Evolutionary conservation across 2,329 filamentous ascomycete genomes (phyloP), one percentile per base, ranked within the genome.

Genomic region (Dothiorella sarmentorum): DNA sequence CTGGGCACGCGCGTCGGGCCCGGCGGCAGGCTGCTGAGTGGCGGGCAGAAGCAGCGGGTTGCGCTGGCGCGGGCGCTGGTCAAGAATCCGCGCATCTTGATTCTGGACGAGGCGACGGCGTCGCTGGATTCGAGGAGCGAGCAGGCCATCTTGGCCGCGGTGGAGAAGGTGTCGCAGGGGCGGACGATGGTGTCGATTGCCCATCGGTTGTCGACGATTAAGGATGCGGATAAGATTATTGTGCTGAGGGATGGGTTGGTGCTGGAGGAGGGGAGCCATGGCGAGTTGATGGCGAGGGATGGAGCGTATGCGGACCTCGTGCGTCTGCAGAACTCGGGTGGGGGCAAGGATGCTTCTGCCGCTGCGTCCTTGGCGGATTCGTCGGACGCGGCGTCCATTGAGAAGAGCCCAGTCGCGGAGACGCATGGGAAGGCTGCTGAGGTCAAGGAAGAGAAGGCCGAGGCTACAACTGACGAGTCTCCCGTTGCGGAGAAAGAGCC

Each of bases 21-120:
- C 6, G 76, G 75, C 10, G 83, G 83, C 24, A 78, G 77, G 33
- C 75, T 83, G 5, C 73, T 86, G 29, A 83, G 80, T 47, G 83
- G 84, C 56, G 75, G 74, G 0, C 84, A 87, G 65, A 78, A 82
- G 53, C 84, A 87, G 65, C 75, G 84, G 4, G 75, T 87, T 56
- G 82, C 82, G 7, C 74, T 86, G 5, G 83, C 84, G 1, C 74
- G 83, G 17, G 72, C 72, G 4, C 70, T 87, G 13, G 78, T 86
- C 27, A 75, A 79, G 3, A 76, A 85, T 44, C 83, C 83, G 2
- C 75, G 75, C 51, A 80, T 87, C 7, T 72, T 86, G 3, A 75
- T 87, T 10, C 73, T 86, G 2, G 85, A 87, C 43, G 84, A 87
- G 65, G 83, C 84, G 2, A 87, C 84, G 1, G 79, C 82, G 0